Evolutionary conservation across 176 grass and related monocot species (phyloP).

Genomic region (Phragmites australis): DNA sequence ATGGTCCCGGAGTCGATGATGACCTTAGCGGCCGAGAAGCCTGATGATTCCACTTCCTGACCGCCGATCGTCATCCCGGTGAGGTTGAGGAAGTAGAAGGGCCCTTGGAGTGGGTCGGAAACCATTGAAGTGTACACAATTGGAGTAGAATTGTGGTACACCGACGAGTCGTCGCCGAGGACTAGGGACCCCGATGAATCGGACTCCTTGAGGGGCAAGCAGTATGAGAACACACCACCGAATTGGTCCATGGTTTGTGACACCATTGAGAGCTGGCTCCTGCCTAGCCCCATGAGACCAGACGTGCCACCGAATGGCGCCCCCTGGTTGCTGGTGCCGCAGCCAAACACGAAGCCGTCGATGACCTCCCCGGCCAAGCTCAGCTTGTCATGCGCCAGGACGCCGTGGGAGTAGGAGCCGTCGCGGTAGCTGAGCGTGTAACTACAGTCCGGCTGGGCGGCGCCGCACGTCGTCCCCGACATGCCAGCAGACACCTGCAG

Average conservation of each 20-base stretch:
- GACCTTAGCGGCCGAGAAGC: conserved; percentile 45
- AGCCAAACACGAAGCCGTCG: conserved; percentile 78
- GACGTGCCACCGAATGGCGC: conserved; percentile 66
- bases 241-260: conserved; percentile 65
- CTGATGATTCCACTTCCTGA: conserved; percentile 41
- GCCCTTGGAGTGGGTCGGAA: conserved; percentile 51
- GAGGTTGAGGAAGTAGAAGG: conserved; percentile 84
- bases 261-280: conserved; percentile 67
- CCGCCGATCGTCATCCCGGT: conserved; percentile 70
- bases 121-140: conserved; percentile 70
- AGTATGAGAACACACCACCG: conserved; percentile 83
- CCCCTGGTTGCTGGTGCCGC: conserved; percentile 78
- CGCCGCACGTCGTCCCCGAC: conserved; percentile 4
- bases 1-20: conserved; percentile 95
- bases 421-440: conserved; percentile 73
- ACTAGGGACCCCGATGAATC: conserved; percentile 66
- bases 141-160: conserved; percentile 65
- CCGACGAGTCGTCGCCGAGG: conserved; percentile 63
- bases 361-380: conserved; percentile 54
- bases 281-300: conserved; percentile 79
- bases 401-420: conserved; percentile 64
- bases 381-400: conserved; percentile 59
- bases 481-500: conserved; percentile 52
- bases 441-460: conserved; percentile 45
- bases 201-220: conserved; percentile 58